phyloP scores from a whole-genome alignment of 2,329 filamentous ascomycete species.

The Xylaria sp. region DNA sequence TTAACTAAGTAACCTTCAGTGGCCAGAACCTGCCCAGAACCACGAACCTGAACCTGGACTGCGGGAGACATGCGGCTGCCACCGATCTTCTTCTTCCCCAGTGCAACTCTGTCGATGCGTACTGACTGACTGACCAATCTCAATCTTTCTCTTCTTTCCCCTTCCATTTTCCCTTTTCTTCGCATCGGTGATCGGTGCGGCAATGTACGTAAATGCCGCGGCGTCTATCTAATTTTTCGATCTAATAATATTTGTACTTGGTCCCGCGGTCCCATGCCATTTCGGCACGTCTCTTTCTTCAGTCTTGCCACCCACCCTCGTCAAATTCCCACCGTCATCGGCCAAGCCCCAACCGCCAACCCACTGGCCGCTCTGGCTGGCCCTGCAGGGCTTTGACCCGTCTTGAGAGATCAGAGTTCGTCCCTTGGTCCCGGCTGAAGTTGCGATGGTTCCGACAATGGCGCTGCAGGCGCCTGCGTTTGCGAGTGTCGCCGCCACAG shows the following conservation, averaged over 20 bases:
- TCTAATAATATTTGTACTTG: not conserved
- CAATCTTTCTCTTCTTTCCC: conserved; percentile 3
- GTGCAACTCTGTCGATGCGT: conserved; percentile 1
- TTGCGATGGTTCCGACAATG: conserved; percentile 50
- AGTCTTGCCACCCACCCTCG: conserved; percentile 7
- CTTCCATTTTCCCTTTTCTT: not conserved
- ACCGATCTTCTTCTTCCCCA: conserved; percentile 7
- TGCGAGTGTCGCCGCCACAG: conserved; percentile 56
- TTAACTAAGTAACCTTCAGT: not conserved
- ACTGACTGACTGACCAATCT: not conserved
- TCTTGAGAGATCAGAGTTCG: conserved; percentile 10
- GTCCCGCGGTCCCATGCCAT: not conserved
- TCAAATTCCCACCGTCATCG: conserved; percentile 23
- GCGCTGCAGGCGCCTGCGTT: conserved; percentile 49
- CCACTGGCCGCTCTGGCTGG: conserved; percentile 31
- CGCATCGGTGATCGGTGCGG: not conserved
- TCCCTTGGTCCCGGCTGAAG: conserved; percentile 6
- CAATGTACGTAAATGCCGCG: not conserved
- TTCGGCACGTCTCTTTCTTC: not conserved
- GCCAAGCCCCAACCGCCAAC: conserved; percentile 13
- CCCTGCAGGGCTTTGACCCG: conserved; percentile 23
- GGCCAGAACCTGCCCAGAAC: too few relatives aligned
- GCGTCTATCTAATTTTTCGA: conserved; percentile 1
- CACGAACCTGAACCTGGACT: not conserved
- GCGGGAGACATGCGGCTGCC: conserved; percentile 21